Base-by-base conservation (phyloP, 1,139 yeast species). In the Diutina ranongensis region DNA sequence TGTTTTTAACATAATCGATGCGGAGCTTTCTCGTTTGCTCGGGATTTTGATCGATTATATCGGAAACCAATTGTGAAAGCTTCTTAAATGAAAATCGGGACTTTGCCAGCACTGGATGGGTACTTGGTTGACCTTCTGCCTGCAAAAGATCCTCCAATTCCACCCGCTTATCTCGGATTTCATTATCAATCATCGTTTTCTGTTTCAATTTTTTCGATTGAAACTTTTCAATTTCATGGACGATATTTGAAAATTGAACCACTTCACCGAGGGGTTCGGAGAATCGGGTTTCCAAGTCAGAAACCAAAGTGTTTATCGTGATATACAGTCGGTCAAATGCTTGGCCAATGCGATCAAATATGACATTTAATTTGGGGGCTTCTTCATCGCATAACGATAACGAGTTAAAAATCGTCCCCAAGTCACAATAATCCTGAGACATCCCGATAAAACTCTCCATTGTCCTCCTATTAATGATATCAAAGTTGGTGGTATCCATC, bases 261-360 rank as follows among this genome's bases (percentile, higher is more conserved):
- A 85, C 76, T 57, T 89, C 97, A 5, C 85, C 80, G 32, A 89
- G 65, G 3, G 95, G 95, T 57, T 89, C 97, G 36, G 86, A 75
- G 53, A 88, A 81, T 47, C 79, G 77, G 9, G 86, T 76, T 50
- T 85, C 80, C 44, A 89, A 66, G 44, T 78, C 76, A 36, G 78
- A 74, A n/a, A 83, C 80, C 20, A 89, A 67, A 4, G 78, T 70
- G 51, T 81, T 84, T 35, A 87, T 71, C 13, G 84, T 72, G 40
- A 82, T 68, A 48, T 78, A 80, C 33, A 80, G 78, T 41, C 84
- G 73, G 57, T 87, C 96, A 55, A 83, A 80, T 0, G 84, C 80
- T 57, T 83, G 87, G 3, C 97, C 95, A 13, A 86, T 73, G 50
- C 78, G 76, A 52, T 88, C 95, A 47, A 70, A 59, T 1, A 70